Percentiles rank a stretch among this genome's conserved stretches.
phyloP scores from a whole-genome alignment of 345 rosid genomes.

The Excoecaria agallocha region DNA sequence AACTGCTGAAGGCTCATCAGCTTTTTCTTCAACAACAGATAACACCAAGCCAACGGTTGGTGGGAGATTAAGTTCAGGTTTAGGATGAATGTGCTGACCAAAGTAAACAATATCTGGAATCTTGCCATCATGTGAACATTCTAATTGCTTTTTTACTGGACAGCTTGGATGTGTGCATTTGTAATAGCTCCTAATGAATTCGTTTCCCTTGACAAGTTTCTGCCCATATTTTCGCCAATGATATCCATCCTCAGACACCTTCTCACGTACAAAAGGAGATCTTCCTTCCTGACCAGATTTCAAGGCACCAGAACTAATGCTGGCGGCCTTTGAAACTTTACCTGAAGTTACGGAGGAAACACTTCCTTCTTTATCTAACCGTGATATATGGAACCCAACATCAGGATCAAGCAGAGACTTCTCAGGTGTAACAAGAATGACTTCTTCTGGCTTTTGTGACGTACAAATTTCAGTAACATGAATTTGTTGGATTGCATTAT shows the following conservation, averaged over 20 bases:
- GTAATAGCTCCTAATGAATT: constrained; percentile 87
- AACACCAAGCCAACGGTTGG: constrained; percentile 39
- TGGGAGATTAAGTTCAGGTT: constrained; percentile 42
- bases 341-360: constrained; percentile 28
- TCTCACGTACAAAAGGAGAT: constrained; percentile 60
- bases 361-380: constrained; percentile 39
- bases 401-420: constrained; percentile 28
- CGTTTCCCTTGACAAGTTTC: constrained; percentile 89
- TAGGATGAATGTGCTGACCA: constrained; percentile 82
- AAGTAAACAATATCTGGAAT: constrained; percentile 59
- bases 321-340: constrained; percentile 36
- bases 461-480: constrained; percentile 13
- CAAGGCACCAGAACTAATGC: constrained; percentile 23
- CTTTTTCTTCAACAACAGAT: constrained; percentile 50
- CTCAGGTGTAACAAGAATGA: constrained; percentile 22
- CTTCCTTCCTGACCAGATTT: constrained; percentile 56
- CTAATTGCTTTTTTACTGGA: constrained; percentile 84
- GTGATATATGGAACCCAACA: constrained; percentile 21
- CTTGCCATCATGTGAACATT: constrained; percentile 64
- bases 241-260: constrained; percentile 75
- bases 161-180: constrained; percentile 77
- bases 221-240: constrained; percentile 96
- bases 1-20: constrained; percentile 33
- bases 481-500: not conserved
- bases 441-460: constrained; percentile 32